Evolutionary conservation across 306 rosid genomes (phyloP), one percentile per base, ranked within the genome.

Genomic region (Calophaca sinica): DNA sequence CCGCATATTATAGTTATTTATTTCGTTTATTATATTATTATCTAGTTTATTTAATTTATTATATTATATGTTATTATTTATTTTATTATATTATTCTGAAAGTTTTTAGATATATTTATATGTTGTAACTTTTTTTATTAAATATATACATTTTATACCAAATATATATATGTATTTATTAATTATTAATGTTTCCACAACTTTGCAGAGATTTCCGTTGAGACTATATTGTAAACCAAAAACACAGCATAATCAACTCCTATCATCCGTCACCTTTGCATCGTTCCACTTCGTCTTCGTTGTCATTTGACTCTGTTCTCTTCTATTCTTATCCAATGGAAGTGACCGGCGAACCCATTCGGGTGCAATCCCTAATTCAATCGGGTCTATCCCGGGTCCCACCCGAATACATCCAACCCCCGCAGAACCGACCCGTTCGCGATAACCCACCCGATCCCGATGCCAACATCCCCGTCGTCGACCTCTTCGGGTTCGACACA

Each of bases 381-480:
- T 58, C 93, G 9, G 88, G 92, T 59, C 66, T 83, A 7, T 53
- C 83, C 32, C 86, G 59, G 9, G 93, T 94, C 41, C 98, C 98
- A 5, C 60, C 87, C 55, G 83, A 87, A 79, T 94, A 80, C 79
- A 81, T 91, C 58, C 98, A 94, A 73, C 91, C 88, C 7, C 78
- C 54, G 0, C 79, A 73, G 0, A 76, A 44, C 68, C 88, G 85
- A 14, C 86, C 88, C 49, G 3, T 63, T 6, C n/a, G 0, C 5
- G 2, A 13, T 1, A 9, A 41, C 53, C 69, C 48, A 3, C n/a
- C 57, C 68, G 53, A 77, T 2, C 35, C 71, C 36, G 9, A 9
- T 1, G 14, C 36, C 32, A 46, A 26, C 46, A 32, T 91, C 7
- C 98, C 98, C 0, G 36, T 53, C 2, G 61, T 94, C 82, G 60